A percentile compares a stretch with the other conserved stretches of the same genome.
Conservation (phyloP, 371 early-diverging fungal species). For the Chytridium lagenaria region DNA sequence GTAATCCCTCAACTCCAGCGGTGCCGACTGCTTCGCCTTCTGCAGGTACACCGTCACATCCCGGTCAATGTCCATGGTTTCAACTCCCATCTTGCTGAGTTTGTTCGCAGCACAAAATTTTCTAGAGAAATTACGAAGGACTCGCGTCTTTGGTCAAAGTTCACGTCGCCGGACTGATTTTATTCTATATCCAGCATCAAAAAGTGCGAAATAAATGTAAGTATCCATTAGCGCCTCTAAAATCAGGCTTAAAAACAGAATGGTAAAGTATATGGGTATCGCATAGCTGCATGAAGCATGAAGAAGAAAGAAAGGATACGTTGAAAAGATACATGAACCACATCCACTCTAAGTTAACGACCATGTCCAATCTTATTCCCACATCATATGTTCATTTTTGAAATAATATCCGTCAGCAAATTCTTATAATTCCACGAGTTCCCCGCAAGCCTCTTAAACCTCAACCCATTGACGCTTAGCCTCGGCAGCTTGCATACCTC, state of each 20-base stretch:
- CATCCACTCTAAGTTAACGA: no score
- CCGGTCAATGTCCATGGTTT: constrained; percentile 81
- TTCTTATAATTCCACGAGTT: constrained; percentile 61
- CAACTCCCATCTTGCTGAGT: constrained; percentile 4
- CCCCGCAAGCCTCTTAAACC: constrained; percentile 59
- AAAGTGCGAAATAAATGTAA: neutral
- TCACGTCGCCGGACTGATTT: no score
- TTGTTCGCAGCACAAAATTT: no score
- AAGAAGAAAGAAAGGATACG: no score
- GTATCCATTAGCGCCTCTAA: no score
- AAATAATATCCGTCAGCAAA: constrained; percentile 52
- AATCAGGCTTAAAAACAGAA: no score
- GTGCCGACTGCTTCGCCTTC: constrained; percentile 64
- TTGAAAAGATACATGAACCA: no score
- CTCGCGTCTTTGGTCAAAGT: neutral
- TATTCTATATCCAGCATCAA: neutral
- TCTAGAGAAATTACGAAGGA: neutral
- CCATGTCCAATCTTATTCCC: no score
- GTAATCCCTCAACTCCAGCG: constrained; percentile 71
- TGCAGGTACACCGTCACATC: constrained; percentile 78
- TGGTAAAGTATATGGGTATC: no score
- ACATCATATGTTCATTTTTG: constrained; percentile 53
- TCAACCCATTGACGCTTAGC: constrained; percentile 52
- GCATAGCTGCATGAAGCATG: no score
- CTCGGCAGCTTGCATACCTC: constrained; percentile 63